A percentile compares a stretch with the other conserved stretches of the same genome.
Conservation (phyloP, 2,329 filamentous ascomycete species). For the Talaromyces sp. region DNA sequence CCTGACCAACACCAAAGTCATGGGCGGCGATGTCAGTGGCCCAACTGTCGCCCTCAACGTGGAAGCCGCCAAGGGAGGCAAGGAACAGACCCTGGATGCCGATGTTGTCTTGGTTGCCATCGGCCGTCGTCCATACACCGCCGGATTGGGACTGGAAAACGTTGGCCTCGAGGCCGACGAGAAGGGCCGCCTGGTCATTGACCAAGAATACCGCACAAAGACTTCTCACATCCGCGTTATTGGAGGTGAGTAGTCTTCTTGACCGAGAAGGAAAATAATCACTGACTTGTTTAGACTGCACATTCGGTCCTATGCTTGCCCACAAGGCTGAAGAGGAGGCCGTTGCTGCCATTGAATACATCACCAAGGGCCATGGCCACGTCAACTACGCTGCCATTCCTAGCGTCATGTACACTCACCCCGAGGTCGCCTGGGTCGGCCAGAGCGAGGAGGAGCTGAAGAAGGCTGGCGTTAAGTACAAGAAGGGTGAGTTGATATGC, state of each 20-base stretch:
- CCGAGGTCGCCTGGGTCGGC: constrained; percentile 97
- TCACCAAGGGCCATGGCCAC: constrained; percentile 95
- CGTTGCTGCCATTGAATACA: constrained; percentile 91
- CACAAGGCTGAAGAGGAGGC: constrained; percentile 99
- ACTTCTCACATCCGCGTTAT: constrained; percentile 94
- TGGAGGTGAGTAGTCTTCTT: constrained; percentile 49
- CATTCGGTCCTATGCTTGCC: constrained; percentile 97
- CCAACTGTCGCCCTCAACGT: constrained; percentile 75
- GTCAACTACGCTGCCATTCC: constrained; percentile 99
- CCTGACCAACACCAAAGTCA: constrained; percentile 95
- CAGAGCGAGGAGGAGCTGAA: constrained; percentile 97
- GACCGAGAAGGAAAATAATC: not conserved
- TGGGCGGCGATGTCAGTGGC: constrained; percentile 73
- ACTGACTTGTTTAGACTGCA: constrained; percentile 33
- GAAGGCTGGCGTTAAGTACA: constrained; percentile 83
- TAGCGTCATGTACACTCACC: constrained; percentile 99
- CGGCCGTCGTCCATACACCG: constrained; percentile 89
- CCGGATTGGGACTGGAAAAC: constrained; percentile 87
- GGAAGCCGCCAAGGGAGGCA: constrained; percentile 93
- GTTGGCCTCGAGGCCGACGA: constrained; percentile 73
- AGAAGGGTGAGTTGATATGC: constrained; percentile 27
- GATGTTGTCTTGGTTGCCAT: constrained; percentile 97
- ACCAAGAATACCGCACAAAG: constrained; percentile 98
- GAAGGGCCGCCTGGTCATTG: constrained; percentile 89
- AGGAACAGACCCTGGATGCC: constrained; percentile 84